Conservation (phyloP, 2,329 filamentous ascomycete genomes). For the Hortaea werneckii region DNA sequence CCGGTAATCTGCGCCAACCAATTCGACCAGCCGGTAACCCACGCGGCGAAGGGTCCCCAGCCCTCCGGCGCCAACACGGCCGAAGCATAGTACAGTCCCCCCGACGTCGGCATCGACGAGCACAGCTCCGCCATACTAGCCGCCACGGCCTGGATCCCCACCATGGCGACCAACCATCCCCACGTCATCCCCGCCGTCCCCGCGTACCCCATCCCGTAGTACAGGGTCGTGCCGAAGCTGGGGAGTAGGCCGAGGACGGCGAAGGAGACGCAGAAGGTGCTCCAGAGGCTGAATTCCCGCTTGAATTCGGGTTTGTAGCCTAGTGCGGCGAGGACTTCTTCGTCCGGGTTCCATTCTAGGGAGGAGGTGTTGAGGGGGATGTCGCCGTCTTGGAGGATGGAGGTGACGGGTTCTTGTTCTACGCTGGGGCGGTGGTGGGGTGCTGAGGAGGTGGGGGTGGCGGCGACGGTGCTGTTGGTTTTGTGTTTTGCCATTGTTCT, state of each 20-base stretch:
- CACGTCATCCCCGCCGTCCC: constrained; percentile 46
- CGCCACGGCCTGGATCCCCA: constrained; percentile 62
- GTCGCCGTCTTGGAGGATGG: constrained; percentile 39
- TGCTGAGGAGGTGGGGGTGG: no score
- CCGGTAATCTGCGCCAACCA: constrained; percentile 59
- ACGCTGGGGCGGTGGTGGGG: constrained; percentile 24
- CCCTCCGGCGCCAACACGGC: constrained; percentile 54
- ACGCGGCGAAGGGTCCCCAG: constrained; percentile 57
- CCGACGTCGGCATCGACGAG: constrained; percentile 42
- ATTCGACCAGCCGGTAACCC: constrained; percentile 61
- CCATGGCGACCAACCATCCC: constrained; percentile 65
- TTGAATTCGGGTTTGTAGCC: constrained; percentile 48
- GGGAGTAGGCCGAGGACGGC: constrained; percentile 62
- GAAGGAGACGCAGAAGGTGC: constrained; percentile 65
- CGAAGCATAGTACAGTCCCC: constrained; percentile 63
- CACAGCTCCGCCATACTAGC: constrained; percentile 58
- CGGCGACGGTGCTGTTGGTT: no score
- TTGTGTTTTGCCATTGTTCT: constrained; percentile 4
- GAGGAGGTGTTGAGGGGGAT: constrained; percentile 35
- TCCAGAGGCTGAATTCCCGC: constrained; percentile 64
- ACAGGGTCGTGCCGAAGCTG: constrained; percentile 61
- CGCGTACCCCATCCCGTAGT: constrained; percentile 50
- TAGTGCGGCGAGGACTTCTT: constrained; percentile 51
- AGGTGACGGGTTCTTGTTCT: constrained; percentile 43
- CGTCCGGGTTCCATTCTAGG: constrained; percentile 42